These are phyloP conservation scores for Solanum phureja DNA, from an alignment of 257 asterid species.

Conservation along the genomic window DNA sequence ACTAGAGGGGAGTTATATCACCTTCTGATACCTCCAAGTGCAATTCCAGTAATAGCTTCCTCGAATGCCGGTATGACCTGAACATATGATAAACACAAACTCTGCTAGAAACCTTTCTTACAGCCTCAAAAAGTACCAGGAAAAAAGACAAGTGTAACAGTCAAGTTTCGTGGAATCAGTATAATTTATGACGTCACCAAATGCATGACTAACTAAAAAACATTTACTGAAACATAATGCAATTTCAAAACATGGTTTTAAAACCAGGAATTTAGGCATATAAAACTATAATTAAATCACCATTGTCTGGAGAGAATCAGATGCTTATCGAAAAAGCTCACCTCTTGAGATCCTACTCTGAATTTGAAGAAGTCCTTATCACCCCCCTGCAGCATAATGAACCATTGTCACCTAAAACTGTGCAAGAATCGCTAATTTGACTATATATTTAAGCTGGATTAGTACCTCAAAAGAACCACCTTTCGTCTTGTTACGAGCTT, in stretches of 20 bases:
- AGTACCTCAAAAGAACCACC: slow-evolving; percentile 93
- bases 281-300: background rate
- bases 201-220: background rate
- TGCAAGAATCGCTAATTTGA: background rate
- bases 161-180: background rate
- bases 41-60: slow-evolving; percentile 92
- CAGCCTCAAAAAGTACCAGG: background rate
- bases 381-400: slow-evolving; percentile 54
- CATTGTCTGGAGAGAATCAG: background rate
- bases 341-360: slow-evolving; percentile 82
- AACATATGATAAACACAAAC: slow-evolving; percentile 17
- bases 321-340: slow-evolving; percentile 10
- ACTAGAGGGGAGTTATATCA: background rate
- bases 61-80: slow-evolving; percentile 98
- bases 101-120: background rate
- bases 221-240: background rate
- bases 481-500: slow-evolving; percentile 97
- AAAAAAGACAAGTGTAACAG: background rate
- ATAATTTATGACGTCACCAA: background rate
- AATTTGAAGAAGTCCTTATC: slow-evolving; percentile 90
- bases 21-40: slow-evolving; percentile 92
- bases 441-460: background rate
- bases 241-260: background rate
- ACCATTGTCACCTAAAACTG: background rate
- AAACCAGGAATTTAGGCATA: too few species aligned